A percentile compares a stretch with the other conserved stretches of the same genome.
Conservation (phyloP, 2,329 filamentous ascomycete genomes). For the Diaporthe sp. region DNA sequence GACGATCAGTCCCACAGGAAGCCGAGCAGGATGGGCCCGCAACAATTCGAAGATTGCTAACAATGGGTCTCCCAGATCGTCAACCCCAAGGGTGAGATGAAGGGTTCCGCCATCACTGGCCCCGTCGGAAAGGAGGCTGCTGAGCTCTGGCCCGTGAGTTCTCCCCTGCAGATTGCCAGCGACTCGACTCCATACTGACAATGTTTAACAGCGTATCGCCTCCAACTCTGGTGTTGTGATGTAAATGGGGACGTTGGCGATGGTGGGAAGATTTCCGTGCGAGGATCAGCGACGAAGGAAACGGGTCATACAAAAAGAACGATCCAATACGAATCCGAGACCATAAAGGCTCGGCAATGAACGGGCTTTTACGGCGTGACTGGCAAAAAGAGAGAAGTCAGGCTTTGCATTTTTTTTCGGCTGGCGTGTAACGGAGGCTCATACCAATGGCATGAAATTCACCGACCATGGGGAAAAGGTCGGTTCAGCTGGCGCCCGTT, state of each 20-base stretch:
- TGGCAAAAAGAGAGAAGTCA: conserved; percentile 40
- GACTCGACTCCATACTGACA: not conserved
- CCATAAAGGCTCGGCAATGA: conserved; percentile 49
- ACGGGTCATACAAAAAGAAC: conserved; percentile 42
- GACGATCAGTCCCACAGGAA: not conserved
- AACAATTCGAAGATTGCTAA: conserved; percentile 51
- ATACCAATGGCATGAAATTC: conserved; percentile 53
- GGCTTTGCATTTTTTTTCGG: conserved; percentile 49
- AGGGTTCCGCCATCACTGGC: conserved; percentile 99
- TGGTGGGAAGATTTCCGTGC: conserved; percentile 37
- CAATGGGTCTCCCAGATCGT: conserved; percentile 78
- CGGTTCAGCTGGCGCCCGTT: conserved; percentile 30
- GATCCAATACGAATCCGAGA: conserved; percentile 39
- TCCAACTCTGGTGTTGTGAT: conserved; percentile 99
- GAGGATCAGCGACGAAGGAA: conserved; percentile 44
- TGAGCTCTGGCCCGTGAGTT: conserved; percentile 93
- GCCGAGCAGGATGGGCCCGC: not conserved
- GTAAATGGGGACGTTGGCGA: conserved; percentile 71
- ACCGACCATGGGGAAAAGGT: conserved; percentile 39
- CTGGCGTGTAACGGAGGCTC: conserved; percentile 52
- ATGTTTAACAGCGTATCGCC: conserved; percentile 80
- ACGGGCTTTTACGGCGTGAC: conserved; percentile 47
- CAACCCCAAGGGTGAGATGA: conserved; percentile 99
- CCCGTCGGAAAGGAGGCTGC: conserved; percentile 99
- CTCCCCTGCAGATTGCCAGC: conserved; percentile 59